Evolutionary conservation across 2,329 filamentous ascomycete genomes (phyloP).

Genomic region (Monosporascus sp.): DNA sequence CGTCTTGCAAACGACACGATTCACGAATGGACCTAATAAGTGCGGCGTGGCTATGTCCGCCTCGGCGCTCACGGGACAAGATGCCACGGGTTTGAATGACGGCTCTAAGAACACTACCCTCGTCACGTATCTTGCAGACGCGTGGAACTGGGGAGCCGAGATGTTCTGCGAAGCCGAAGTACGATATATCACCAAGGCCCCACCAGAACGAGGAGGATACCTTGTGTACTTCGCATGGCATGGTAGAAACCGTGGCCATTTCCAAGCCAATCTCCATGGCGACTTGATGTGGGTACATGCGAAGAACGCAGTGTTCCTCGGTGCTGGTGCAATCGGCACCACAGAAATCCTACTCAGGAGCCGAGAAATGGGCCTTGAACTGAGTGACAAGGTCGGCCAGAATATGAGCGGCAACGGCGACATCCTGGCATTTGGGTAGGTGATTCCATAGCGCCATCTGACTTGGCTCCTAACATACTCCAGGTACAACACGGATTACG

Average conservation of each 20-base stretch:
- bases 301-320: conserved; percentile 60
- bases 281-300: conserved; percentile 65
- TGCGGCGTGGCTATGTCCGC: conserved; percentile 60
- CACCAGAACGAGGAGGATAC: conserved; percentile 46
- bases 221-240: conserved; percentile 62
- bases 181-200: conserved; percentile 51
- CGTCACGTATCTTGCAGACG: conserved; percentile 63
- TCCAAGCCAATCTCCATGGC: conserved; percentile 47
- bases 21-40: conserved; percentile 54
- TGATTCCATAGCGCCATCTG: conserved; percentile 1
- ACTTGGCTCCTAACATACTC: conserved; percentile 10
- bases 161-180: conserved; percentile 68
- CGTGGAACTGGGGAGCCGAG: conserved; percentile 68
- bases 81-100: conserved; percentile 61
- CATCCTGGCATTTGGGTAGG: conserved; percentile 56
- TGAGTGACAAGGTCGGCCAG: conserved; percentile 53
- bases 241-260: conserved; percentile 50
- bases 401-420: conserved; percentile 64
- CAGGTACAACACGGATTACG: conserved; percentile 54
- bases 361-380: conserved; percentile 50
- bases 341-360: conserved; percentile 62
- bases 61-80: conserved; percentile 56
- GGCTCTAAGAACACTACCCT: conserved; percentile 62
- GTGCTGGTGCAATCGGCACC: conserved; percentile 59
- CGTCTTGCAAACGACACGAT: conserved; percentile 58